These are phyloP conservation scores for Solanum etuberosum DNA, from an alignment of 257 asterid genomes.

Conservation along the genomic window DNA sequence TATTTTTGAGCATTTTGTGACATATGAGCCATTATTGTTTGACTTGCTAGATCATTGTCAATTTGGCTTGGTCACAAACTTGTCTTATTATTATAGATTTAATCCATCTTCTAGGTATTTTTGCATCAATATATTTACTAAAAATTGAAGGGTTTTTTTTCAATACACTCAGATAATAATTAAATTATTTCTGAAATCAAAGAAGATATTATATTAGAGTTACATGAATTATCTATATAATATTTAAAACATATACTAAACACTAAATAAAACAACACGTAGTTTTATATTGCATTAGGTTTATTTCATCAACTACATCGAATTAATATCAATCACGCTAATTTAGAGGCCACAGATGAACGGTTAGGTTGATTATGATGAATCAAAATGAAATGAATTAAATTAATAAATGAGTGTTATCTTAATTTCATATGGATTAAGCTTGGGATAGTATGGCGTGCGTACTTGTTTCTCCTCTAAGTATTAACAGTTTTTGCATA, in stretches of 20 bases:
- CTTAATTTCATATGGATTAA: background rate
- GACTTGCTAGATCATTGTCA: background rate
- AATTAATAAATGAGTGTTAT: background rate
- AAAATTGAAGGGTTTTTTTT: no score
- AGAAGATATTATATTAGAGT: background rate
- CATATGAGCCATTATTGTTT: background rate
- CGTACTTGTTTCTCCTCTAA: background rate
- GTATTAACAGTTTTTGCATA: background rate
- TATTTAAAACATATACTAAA: no score
- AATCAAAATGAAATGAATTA: background rate
- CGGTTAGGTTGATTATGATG: background rate
- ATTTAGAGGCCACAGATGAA: background rate
- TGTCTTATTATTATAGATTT: no score
- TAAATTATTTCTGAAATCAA: no score
- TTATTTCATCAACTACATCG: no score
- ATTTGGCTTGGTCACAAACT: no score
- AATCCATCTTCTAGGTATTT: background rate
- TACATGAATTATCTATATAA: background rate
- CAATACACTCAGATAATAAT: no score
- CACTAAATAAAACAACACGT: background rate
- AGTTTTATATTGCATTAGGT: no score
- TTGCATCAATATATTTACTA: no score
- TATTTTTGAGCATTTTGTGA: background rate
- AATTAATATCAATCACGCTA: background rate
- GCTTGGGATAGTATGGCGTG: background rate